Base-by-base conservation (phyloP, 1,284 basidiomycete species). In the Pulchroboletus neoregius region DNA sequence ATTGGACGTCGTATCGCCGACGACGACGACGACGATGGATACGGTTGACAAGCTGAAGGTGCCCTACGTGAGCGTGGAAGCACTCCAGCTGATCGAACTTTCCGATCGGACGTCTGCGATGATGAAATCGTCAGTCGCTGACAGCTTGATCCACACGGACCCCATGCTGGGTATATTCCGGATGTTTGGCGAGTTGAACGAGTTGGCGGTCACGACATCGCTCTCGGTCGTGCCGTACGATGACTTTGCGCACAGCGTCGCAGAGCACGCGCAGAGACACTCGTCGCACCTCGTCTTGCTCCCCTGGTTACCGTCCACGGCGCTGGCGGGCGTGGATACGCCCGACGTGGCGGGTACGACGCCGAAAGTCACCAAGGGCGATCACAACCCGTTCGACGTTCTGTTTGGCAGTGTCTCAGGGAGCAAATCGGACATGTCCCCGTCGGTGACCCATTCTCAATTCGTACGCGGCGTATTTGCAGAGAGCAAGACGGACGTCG, bases 61-160 rank as follows among this genome's bases (percentile, higher is more conserved):
- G 1, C 51, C 24, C 24, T 8, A 10, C 24, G 30, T 58, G 10
- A 44, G 26, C 16, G 61, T 92, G 33, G 80, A 89, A 46, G 90
- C 87, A 0, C 78, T 95, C 11, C 84, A 91, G 24, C 75, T 96
- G 15, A 81, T 95, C 47, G 93, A 95, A 65, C 79, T 97, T 18
- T 92, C 93, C 0, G 90, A 94, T 46, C 87, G 94, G 55, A 89
- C 89, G 1, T 94, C 90, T 1, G 88, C 89, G 0, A 87, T 96
- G 47, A 87, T 97, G 80, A 88, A 84, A 59, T 91, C 89, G 4
- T 87, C 90, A 7, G 82, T 79, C n/a, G 78, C 76, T 0, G 82
- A 90, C 50, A 74, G 81, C 6, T 70, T 92, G 39, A 70, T 89
- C 18, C 78, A 73, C 18, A 82, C 81, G 22, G 95, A 99, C 58